Evolutionary conservation across 352 stramenopile species (phyloP).

Genomic region (Phytophthora sp.): DNA sequence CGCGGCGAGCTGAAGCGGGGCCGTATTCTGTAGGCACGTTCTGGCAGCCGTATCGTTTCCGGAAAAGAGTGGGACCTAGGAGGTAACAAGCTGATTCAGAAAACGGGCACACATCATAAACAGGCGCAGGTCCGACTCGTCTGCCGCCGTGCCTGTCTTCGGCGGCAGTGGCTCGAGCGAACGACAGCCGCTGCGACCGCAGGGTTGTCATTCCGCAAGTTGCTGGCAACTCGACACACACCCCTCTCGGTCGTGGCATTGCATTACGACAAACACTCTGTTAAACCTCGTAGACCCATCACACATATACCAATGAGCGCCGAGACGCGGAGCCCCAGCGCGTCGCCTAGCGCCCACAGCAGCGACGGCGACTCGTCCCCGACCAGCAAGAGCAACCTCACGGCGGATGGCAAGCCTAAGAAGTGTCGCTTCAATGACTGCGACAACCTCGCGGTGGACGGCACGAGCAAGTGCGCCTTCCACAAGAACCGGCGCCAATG

Average conservation of each 20-base stretch:
- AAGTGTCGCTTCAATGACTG: slow-evolving; percentile 88
- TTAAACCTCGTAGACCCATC: slow-evolving; percentile 14
- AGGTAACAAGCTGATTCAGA: slow-evolving; percentile 35
- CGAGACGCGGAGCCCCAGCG: slow-evolving; percentile 39
- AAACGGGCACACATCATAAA: slow-evolving; percentile 19
- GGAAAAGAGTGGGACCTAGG: slow-evolving; percentile 16
- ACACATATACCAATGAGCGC: slow-evolving; percentile 32
- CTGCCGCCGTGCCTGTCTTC: slow-evolving; percentile 24
- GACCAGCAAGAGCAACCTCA: slow-evolving; percentile 8
- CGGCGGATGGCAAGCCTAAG: slow-evolving; percentile 43
- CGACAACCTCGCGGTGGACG: slow-evolving; percentile 72
- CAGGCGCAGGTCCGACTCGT: slow-evolving; percentile 16
- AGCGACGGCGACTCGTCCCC: slow-evolving; percentile 34
- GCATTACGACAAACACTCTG: slow-evolving; percentile 22
- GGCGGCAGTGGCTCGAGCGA: slow-evolving; percentile 30
- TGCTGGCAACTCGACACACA: slow-evolving; percentile 50
- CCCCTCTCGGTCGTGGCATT: slow-evolving; percentile 39
- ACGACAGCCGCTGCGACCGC: slow-evolving; percentile 47
- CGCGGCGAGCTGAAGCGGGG: neutral
- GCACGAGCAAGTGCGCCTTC: slow-evolving; percentile 80
- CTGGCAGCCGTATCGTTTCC: slow-evolving; percentile 24
- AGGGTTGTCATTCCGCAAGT: slow-evolving; percentile 66
- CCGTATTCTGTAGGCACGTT: slow-evolving; percentile 6
- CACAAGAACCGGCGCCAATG: slow-evolving; percentile 86
- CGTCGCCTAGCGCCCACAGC: slow-evolving; percentile 31